Conservation (phyloP, 2,329 filamentous ascomycete genomes). For the Sclerotiophoma versabilis region DNA sequence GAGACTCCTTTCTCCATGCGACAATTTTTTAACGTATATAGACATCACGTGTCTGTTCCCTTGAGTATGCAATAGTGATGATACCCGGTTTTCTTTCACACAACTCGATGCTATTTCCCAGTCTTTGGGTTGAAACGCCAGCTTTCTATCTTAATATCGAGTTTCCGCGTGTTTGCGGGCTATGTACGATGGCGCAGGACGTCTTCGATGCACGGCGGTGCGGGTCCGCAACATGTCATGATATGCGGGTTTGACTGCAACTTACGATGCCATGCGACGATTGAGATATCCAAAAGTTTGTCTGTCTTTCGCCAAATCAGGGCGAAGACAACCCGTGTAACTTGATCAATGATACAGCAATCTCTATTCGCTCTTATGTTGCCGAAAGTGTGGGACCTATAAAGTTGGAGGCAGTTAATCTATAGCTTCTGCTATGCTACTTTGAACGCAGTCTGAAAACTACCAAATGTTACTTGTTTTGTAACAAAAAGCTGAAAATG, state of each 20-base stretch:
- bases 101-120: not conserved
- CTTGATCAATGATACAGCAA: not conserved
- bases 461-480: too few relatives aligned
- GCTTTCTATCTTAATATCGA: not conserved
- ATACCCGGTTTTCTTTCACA: not conserved
- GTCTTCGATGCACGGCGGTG: not conserved
- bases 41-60: not conserved
- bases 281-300: too few relatives aligned
- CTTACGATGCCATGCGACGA: not conserved
- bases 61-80: not conserved
- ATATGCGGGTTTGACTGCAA: not conserved
- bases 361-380: not conserved
- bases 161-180: not conserved
- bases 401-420: not conserved
- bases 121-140: not conserved
- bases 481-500: too few relatives aligned
- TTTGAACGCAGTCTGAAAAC: too few relatives aligned
- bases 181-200: slow-evolving; percentile 10
- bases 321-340: not conserved
- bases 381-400: too few relatives aligned
- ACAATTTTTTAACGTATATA: not conserved
- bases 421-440: not conserved
- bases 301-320: not conserved
- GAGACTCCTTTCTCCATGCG: not conserved
- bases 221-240: slow-evolving; percentile 5